Conservation (phyloP, 768 basidiomycete species). For the Russula earlei region DNA sequence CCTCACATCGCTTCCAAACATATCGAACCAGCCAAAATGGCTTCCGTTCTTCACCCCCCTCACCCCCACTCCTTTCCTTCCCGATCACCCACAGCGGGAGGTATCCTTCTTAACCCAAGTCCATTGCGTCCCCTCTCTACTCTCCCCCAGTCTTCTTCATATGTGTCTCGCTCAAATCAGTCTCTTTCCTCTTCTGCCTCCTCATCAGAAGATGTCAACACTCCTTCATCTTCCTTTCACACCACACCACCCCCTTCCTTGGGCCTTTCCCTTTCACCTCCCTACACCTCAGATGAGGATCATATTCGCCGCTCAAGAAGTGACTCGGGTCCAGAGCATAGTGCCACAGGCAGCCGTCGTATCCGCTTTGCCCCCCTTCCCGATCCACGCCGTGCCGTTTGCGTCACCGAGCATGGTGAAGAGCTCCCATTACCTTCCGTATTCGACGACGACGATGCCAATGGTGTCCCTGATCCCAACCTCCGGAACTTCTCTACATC, state of each 20-base stretch:
- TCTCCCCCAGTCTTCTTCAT: conserved; percentile 1
- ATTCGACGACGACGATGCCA: conserved; percentile 24
- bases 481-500: conserved; percentile 16
- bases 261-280: not conserved
- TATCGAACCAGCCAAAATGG: not conserved
- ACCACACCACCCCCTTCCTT: conserved; percentile 3
- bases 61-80: not conserved
- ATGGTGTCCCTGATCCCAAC: conserved; percentile 20
- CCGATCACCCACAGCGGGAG: not conserved
- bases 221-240: conserved; percentile 4
- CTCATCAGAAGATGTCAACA: conserved; percentile 8
- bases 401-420: conserved; percentile 34
- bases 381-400: conserved; percentile 50
- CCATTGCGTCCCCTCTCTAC: not conserved
- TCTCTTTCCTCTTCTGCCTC: conserved; percentile 14
- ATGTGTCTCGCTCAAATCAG: conserved; percentile 4
- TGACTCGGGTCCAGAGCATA: not conserved
- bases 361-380: conserved; percentile 86
- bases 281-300: conserved; percentile 10
- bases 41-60: not conserved
- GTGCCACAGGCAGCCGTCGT: conserved; percentile 21
- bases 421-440: conserved; percentile 31
- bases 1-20: not conserved
- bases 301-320: not conserved
- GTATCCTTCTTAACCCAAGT: conserved; percentile 11